Evolutionary conservation across 495 filamentous ascomycete genomes (phyloP), one percentile per base, ranked within the genome.

Genomic region (Annulohypoxylon maeteangense): DNA sequence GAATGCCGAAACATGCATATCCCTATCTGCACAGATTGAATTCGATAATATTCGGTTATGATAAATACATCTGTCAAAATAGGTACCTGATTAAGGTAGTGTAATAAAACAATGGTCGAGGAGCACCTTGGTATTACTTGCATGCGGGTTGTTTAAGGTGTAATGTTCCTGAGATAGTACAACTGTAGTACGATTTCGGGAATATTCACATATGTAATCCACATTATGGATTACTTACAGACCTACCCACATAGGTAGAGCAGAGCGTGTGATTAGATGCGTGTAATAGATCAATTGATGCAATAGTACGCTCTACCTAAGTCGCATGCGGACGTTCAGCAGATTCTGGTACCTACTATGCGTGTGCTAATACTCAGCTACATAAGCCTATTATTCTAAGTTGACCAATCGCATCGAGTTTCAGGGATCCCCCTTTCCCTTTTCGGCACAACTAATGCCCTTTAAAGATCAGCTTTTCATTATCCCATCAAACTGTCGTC

Each of bases 401-500:
- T 38, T n/a, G 31, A 25, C 70, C 70, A 72, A 72, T 72, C 25
- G 31, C 10, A 47, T 51, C 4, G n/a, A 55, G 31, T 23, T n/a
- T 18, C 47, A 12, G 22, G 47, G 34, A 10, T 53, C 45, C 53
- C 65, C 70, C 53, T 72, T 72, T 68, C 70, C 70, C 25, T 55
- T 68, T 72, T 72, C 70, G 70, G 68, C 70, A 68, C 70, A 68
- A 72, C 62, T 60, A 51, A 65, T 58, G 22, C 45, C 59, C 51
- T 42, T 57, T 32, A 6, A n/a, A n/a, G 62, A 53, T 36, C 53
- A 64, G 58, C 67, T 54, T 44, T 31, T 38, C 2, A 32, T 57
- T 6, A 36, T 53, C 59, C 48, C 70, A 63, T 72, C 70, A 72
- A 22, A 65, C 60, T 72, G 64, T 72, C 70, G 70, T 72, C 70